Conservation (phyloP, 2,329 filamentous ascomycete species). For the Cryphonectria parasitica region DNA sequence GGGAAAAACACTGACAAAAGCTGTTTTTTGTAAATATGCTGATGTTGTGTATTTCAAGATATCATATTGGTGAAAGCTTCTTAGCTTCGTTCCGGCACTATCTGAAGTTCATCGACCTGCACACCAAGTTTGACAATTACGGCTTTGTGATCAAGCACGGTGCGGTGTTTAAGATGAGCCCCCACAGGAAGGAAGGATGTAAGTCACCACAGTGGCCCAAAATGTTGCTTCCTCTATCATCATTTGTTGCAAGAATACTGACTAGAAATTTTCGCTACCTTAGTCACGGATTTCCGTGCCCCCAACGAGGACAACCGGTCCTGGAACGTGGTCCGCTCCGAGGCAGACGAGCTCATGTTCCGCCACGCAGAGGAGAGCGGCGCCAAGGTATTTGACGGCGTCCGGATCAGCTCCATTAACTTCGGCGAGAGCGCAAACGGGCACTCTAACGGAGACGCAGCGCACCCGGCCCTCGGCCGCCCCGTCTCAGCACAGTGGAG, state of each 20-base stretch:
- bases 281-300: constrained; percentile 48
- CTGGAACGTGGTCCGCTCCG: constrained; percentile 53
- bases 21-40: not conserved
- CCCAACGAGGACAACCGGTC: constrained; percentile 45
- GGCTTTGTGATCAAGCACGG: constrained; percentile 49
- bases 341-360: constrained; percentile 50
- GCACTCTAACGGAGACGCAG: not conserved
- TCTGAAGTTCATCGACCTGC: constrained; percentile 48
- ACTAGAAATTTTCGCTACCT: not conserved
- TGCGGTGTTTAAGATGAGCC: constrained; percentile 44
- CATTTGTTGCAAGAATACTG: not conserved
- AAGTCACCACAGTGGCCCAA: not conserved
- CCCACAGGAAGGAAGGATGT: constrained; percentile 25
- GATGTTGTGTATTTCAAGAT: not conserved
- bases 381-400: constrained; percentile 46
- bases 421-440: constrained; percentile 33
- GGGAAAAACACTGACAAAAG: not conserved
- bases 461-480: not conserved
- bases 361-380: constrained; percentile 45
- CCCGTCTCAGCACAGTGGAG: not conserved
- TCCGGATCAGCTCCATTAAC: constrained; percentile 40
- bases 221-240: not conserved
- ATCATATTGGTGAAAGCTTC: constrained; percentile 44
- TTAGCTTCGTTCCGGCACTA: constrained; percentile 46
- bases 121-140: constrained; percentile 43